Conservation (phyloP, 441 rosid genomes). For the Pelargonium fulgidum region DNA sequence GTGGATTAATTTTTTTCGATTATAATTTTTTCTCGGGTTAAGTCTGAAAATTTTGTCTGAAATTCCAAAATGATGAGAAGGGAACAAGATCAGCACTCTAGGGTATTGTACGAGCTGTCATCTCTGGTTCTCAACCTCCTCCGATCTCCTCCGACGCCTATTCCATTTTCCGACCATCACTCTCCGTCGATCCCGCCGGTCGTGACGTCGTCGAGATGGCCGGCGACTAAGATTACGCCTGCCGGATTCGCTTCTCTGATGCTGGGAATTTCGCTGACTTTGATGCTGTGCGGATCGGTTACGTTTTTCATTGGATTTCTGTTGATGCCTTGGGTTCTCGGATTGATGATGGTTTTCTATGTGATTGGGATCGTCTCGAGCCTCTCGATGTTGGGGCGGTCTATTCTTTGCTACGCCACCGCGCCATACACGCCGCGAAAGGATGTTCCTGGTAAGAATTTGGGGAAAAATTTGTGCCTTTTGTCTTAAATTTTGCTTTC, state of each 20-base stretch:
- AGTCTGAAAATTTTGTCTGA: neutral
- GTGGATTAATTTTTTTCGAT: neutral
- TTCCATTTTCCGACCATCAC: slow-evolving; percentile 37
- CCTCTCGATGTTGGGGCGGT: slow-evolving; percentile 64
- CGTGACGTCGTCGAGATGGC: slow-evolving; percentile 22
- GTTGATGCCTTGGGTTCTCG: slow-evolving; percentile 92
- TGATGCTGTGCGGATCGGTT: slow-evolving; percentile 88
- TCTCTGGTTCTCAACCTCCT: slow-evolving; percentile 55
- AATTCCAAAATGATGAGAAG: slow-evolving; percentile 42
- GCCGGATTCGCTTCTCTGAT: slow-evolving; percentile 77
- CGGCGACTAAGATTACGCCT: slow-evolving; percentile 50
- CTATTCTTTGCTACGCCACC: slow-evolving; percentile 50
- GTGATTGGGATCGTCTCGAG: slow-evolving; percentile 67
- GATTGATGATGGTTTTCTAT: slow-evolving; percentile 59
- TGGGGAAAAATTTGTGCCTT: neutral
- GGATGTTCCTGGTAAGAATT: slow-evolving; percentile 46
- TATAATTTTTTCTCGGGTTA: neutral
- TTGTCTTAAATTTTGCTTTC: neutral
- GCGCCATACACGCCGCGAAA: slow-evolving; percentile 48
- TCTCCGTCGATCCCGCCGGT: neutral
- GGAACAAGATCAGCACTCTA: slow-evolving; percentile 50
- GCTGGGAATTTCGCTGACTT: slow-evolving; percentile 62
- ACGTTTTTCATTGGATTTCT: slow-evolving; percentile 86
- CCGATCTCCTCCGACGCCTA: slow-evolving; percentile 52
- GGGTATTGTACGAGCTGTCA: slow-evolving; percentile 57